Percentiles rank a stretch among this genome's conserved stretches.
Conservation (phyloP, 2,329 filamentous ascomycete genomes). For the Fusarium globosum region DNA sequence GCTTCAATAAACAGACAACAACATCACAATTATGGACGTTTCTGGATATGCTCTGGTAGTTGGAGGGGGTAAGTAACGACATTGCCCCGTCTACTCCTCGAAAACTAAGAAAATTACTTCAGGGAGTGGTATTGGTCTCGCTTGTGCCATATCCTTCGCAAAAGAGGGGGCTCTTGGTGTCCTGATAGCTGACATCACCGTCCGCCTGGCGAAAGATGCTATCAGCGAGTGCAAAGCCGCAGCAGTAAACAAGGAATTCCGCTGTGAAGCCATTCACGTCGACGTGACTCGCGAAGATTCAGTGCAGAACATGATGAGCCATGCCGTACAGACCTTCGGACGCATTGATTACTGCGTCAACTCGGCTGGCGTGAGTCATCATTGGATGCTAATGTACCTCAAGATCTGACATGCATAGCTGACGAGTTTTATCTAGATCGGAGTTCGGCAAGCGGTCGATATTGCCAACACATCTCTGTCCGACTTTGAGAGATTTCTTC, state of each 20-base stretch:
- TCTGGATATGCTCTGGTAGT: not conserved
- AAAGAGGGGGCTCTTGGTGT: not conserved
- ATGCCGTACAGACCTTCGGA: not conserved
- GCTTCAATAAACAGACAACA: not conserved
- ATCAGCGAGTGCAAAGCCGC: not conserved
- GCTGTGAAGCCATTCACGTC: not conserved
- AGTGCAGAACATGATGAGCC: not conserved
- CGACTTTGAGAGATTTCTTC: not conserved
- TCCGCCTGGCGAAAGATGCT: not conserved
- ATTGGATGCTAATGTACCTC: not conserved
- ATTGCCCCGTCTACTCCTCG: fast-evolving
- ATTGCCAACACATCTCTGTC: not conserved
- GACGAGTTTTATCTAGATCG: not conserved
- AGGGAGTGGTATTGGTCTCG: not conserved
- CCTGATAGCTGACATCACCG: not conserved
- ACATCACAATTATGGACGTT: not conserved
- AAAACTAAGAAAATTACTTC: not conserved
- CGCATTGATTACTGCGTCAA: not conserved
- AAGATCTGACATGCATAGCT: not conserved
- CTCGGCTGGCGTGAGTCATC: not conserved
- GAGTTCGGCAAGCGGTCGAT: not conserved
- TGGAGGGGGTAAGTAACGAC: not conserved
- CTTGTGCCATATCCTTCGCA: not conserved
- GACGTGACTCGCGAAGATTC: not conserved
- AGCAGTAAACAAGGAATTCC: not conserved